These are phyloP conservation scores for Backusella parvicylindrica DNA, from an alignment of 192 early-diverging fungal species.

Conservation along the genomic window DNA sequence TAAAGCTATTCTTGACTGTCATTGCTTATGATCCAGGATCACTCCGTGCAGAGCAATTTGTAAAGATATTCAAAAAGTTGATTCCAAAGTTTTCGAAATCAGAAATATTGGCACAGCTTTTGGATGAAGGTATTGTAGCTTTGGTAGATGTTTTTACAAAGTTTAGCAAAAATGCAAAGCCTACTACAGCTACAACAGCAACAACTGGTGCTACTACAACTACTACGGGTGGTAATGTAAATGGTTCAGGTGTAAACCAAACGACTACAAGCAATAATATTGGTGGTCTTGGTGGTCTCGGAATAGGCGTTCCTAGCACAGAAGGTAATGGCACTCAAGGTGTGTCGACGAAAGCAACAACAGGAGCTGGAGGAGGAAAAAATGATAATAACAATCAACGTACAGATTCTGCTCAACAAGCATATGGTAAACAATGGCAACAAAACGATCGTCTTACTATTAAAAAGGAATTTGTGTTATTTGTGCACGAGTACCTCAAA, in stretches of 20 bases:
- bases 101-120: slow-evolving; percentile 11
- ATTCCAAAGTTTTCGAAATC: slow-evolving; percentile 36
- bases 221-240: not conserved
- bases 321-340: not conserved
- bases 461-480: slow-evolving; percentile 50
- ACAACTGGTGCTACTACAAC: not conserved
- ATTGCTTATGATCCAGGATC: slow-evolving; percentile 57
- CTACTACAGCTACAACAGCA: slow-evolving; percentile 18
- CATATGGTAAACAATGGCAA: slow-evolving; percentile 52
- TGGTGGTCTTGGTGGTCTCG: not conserved
- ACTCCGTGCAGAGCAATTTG: slow-evolving; percentile 54
- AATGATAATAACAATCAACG: not conserved
- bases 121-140: slow-evolving; percentile 40
- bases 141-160: slow-evolving; percentile 49
- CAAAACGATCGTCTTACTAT: slow-evolving; percentile 55
- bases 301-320: not conserved
- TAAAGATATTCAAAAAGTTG: slow-evolving; percentile 38
- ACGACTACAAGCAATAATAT: not conserved
- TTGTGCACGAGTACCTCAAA: slow-evolving; percentile 42
- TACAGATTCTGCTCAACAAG: slow-evolving; percentile 18
- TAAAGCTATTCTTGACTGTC: slow-evolving; percentile 56
- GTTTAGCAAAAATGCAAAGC: slow-evolving; percentile 45
- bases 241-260: not conserved
- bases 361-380: not conserved
- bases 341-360: not conserved